Evolutionary conservation across 495 filamentous ascomycete species (phyloP).

Genomic region (Thozetella sp.): DNA sequence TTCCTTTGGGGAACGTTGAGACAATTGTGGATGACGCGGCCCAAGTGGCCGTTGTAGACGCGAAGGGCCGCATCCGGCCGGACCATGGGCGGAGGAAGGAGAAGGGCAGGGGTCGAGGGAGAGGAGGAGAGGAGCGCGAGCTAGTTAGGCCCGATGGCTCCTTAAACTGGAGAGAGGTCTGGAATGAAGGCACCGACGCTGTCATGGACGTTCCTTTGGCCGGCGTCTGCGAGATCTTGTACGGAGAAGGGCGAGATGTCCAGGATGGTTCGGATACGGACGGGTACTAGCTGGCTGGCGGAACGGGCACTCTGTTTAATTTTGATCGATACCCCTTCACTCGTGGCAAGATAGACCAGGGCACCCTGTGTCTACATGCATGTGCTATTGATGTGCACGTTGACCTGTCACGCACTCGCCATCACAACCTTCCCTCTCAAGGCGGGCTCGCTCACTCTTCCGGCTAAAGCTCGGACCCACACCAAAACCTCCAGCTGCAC

Average conservation of each 20-base stretch:
- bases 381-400: too few species aligned
- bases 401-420: too few species aligned
- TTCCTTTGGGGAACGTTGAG: constrained; percentile 79
- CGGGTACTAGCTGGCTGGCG: too few species aligned
- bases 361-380: too few species aligned
- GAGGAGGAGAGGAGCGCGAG: constrained; percentile 23
- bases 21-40: constrained; percentile 91
- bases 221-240: constrained; percentile 93
- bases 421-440: too few species aligned
- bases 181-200: constrained; percentile 93
- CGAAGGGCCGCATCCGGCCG: constrained; percentile 56
- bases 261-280: constrained; percentile 4
- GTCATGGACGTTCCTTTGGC: constrained; percentile 97
- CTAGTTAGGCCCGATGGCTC: constrained; percentile 25
- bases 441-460: neutral
- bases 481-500: neutral
- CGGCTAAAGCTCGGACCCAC: neutral
- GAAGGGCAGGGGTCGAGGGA: constrained; percentile 49
- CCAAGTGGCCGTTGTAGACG: constrained; percentile 80
- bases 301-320: too few species aligned
- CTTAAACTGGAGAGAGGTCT: constrained; percentile 76
- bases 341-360: too few species aligned
- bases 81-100: constrained; percentile 47
- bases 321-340: too few species aligned
- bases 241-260: constrained; percentile 56